These are phyloP conservation scores for Phymatotrichopsis omnivora DNA, from an alignment of 2,329 filamentous ascomycete species.

Conservation along the genomic window DNA sequence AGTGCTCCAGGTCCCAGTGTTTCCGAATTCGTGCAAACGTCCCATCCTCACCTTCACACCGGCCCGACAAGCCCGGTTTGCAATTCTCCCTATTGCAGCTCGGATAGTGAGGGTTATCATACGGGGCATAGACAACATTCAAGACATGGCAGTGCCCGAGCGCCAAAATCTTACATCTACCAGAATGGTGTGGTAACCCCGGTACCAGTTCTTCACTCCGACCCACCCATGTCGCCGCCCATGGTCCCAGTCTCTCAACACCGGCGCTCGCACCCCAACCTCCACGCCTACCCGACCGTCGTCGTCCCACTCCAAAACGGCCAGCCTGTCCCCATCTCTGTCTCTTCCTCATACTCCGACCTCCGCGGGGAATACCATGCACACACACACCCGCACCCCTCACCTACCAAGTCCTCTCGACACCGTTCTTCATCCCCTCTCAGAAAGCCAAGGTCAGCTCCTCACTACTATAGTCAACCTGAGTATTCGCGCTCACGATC, in stretches of 20 bases:
- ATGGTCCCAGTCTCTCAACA: slow-evolving; percentile 9
- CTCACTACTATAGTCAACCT: slow-evolving; percentile 17
- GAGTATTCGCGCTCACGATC: slow-evolving; percentile 14
- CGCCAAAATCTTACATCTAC: slow-evolving; percentile 17
- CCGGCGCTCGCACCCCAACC: slow-evolving; percentile 9
- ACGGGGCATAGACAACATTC: slow-evolving; percentile 6
- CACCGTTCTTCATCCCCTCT: slow-evolving; percentile 20
- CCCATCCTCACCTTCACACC: slow-evolving; percentile 9
- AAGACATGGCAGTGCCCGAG: slow-evolving; percentile 14
- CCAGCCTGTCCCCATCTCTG: neutral
- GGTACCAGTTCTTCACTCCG: neutral
- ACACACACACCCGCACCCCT: slow-evolving; percentile 11
- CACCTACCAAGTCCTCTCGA: slow-evolving; percentile 5
- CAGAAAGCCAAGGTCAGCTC: slow-evolving; percentile 13
- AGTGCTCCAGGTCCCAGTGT: slow-evolving; percentile 5
- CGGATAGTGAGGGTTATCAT: slow-evolving; percentile 15
- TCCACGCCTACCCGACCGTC: slow-evolving; percentile 11
- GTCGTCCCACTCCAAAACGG: slow-evolving; percentile 2
- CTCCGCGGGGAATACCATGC: slow-evolving; percentile 15
- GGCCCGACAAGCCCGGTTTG: too few relatives aligned
- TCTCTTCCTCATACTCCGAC: slow-evolving; percentile 21
- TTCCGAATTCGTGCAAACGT: slow-evolving; percentile 10
- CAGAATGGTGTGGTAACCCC: slow-evolving; percentile 22
- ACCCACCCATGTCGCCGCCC: neutral
- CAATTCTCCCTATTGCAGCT: too few relatives aligned